These are phyloP conservation scores for Brassica hybrid DNA, from an alignment of 441 rosid genomes.

Conservation along the genomic window DNA sequence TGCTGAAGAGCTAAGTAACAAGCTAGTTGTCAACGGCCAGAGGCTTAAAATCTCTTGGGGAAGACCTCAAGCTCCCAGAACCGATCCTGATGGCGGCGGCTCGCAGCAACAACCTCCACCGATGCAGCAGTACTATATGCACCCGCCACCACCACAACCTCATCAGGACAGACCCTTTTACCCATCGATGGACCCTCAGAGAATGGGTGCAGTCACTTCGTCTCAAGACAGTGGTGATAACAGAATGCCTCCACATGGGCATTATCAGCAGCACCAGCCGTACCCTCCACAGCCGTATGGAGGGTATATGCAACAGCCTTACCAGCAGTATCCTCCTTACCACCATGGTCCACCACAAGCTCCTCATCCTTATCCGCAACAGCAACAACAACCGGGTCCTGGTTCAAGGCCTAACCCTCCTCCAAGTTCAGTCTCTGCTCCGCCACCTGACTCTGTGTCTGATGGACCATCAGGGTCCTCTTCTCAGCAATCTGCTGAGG, in stretches of 20 bases:
- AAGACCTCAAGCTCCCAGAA: conserved; percentile 81
- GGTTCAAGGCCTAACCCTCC: conserved; percentile 45
- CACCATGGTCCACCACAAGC: conserved; percentile 52
- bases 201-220: conserved; percentile 93
- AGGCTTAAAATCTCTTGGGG: conserved; percentile 95
- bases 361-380: conserved; percentile 62
- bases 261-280: conserved; percentile 53
- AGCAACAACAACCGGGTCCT: conserved; percentile 39
- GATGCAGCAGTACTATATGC: conserved; percentile 69
- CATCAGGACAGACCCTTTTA: conserved; percentile 74
- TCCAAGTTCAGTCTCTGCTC: conserved; percentile 37
- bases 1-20: conserved; percentile 87
- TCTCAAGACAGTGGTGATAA: conserved; percentile 73
- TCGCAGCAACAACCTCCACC: conserved; percentile 75
- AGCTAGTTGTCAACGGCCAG: conserved; percentile 78
- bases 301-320: conserved; percentile 68
- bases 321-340: conserved; percentile 66
- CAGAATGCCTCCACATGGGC: conserved; percentile 48
- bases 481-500: conserved; percentile 17
- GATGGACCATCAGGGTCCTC: conserved; percentile 42
- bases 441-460: conserved; percentile 38
- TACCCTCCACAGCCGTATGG: conserved; percentile 46
- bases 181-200: conserved; percentile 98
- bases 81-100: conserved; percentile 70
- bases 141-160: conserved; percentile 55